Evolutionary conservation across 2,329 filamentous ascomycete genomes (phyloP).

Genomic region (Fusarium coffeatum): DNA sequence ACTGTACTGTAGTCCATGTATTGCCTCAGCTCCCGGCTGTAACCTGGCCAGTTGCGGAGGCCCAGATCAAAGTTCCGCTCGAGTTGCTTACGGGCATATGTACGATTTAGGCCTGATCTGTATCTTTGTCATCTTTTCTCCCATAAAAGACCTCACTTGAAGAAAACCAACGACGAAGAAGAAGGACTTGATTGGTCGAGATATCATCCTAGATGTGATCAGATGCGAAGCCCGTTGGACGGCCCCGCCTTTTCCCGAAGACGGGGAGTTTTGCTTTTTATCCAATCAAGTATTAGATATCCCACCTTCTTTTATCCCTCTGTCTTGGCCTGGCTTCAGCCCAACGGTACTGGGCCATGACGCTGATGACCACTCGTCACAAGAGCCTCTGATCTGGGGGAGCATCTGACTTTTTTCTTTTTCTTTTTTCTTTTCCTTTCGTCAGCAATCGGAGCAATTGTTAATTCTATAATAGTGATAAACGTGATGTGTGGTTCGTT

Average conservation of each 20-base stretch:
- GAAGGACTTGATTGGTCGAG: conserved; percentile 27
- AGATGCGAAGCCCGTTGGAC: conserved; percentile 36
- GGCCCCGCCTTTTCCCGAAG: conserved; percentile 35
- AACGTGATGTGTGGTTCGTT: conserved; percentile 27
- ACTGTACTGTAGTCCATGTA: background rate
- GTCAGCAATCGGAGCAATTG: conserved; percentile 9
- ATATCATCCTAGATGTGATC: conserved; percentile 32
- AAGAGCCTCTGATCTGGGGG: conserved; percentile 33
- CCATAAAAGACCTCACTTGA: conserved; percentile 31
- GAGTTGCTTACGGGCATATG: conserved; percentile 17
- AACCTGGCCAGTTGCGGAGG: conserved; percentile 23
- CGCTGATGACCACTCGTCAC: conserved; percentile 40
- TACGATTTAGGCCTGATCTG: conserved; percentile 23
- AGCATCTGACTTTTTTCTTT: conserved; percentile 35
- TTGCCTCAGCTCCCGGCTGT: conserved; percentile 31
- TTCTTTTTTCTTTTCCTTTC: background rate
- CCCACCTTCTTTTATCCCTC: conserved; percentile 13
- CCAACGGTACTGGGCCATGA: conserved; percentile 29
- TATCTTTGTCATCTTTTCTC: conserved; percentile 6
- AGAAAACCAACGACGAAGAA: conserved; percentile 14
- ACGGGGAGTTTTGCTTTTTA: conserved; percentile 14
- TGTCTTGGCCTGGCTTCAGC: conserved; percentile 17
- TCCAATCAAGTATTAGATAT: conserved; percentile 26
- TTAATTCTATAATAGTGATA: background rate
- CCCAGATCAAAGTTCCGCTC: conserved; percentile 6